Percentiles rank a stretch among this genome's conserved stretches.
These are phyloP conservation scores for Claviceps humidiphila DNA, from an alignment of 2,329 filamentous ascomycete genomes.

Conservation along the genomic window DNA sequence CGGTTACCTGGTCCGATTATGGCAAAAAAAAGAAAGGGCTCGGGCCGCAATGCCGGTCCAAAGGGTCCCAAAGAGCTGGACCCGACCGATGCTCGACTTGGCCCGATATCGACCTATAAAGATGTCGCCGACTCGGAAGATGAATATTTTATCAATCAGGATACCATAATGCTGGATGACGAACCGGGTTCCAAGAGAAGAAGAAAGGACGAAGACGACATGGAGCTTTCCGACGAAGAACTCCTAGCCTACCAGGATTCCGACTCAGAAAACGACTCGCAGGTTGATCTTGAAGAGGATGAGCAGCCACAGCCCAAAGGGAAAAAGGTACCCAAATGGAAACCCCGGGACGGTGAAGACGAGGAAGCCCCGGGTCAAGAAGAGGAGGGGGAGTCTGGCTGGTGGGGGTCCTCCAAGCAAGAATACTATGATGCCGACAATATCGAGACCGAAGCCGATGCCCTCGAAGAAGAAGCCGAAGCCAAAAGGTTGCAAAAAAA, in stretches of 20 bases:
- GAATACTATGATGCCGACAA: slow-evolving; percentile 89
- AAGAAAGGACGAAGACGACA: slow-evolving; percentile 56
- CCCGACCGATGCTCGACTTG: slow-evolving; percentile 47
- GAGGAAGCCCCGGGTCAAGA: slow-evolving; percentile 44
- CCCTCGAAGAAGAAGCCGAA: slow-evolving; percentile 83
- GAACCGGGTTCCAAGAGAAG: slow-evolving; percentile 65
- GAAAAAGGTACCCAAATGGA: slow-evolving; percentile 18
- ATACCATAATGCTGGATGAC: slow-evolving; percentile 78
- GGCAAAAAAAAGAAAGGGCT: slow-evolving; percentile 60
- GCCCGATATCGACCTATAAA: slow-evolving; percentile 51
- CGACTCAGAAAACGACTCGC: slow-evolving; percentile 29
- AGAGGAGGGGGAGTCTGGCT: slow-evolving; percentile 49
- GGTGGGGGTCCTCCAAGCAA: slow-evolving; percentile 77
- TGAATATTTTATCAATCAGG: slow-evolving; percentile 77
- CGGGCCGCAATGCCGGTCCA: slow-evolving; percentile 30
- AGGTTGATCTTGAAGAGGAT: slow-evolving; percentile 17
- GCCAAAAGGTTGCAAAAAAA: slow-evolving; percentile 81
- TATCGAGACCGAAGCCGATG: slow-evolving; percentile 51
- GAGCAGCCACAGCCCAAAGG: slow-evolving; percentile 2
- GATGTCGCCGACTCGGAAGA: slow-evolving; percentile 91
- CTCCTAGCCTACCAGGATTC: slow-evolving; percentile 37
- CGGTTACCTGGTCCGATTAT: slow-evolving; percentile 23
- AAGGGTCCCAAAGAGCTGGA: slow-evolving; percentile 42
- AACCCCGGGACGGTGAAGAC: slow-evolving; percentile 20
- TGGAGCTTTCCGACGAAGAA: slow-evolving; percentile 51